These are phyloP conservation scores for Hypoxylon sp. DNA, from an alignment of 2,329 filamentous ascomycete species.

Conservation along the genomic window DNA sequence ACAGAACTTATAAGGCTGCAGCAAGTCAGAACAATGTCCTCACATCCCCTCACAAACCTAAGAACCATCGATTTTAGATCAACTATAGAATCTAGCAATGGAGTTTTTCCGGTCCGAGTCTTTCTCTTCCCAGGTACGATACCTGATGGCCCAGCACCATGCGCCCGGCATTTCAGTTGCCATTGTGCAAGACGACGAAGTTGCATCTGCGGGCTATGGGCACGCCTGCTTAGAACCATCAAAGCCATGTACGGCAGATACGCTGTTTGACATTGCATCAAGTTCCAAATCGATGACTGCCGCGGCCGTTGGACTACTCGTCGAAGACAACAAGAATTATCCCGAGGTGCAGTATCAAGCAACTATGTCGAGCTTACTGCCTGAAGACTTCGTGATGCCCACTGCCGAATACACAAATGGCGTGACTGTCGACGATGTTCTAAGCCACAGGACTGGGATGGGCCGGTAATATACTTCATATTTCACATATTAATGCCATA, in stretches of 20 bases:
- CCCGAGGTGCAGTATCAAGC: constrained; percentile 53
- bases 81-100: constrained; percentile 22
- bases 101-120: constrained; percentile 39
- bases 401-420: constrained; percentile 42
- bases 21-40: neutral
- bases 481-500: neutral
- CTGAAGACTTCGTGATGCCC: constrained; percentile 49
- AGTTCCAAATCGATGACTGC: constrained; percentile 52
- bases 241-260: constrained; percentile 50
- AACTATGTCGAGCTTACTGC: constrained; percentile 47
- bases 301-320: constrained; percentile 50
- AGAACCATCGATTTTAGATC: neutral
- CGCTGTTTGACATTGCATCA: constrained; percentile 52
- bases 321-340: constrained; percentile 51
- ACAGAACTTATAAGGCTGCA: constrained; percentile 4
- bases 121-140: constrained; percentile 37
- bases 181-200: constrained; percentile 41
- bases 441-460: constrained; percentile 49
- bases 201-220: constrained; percentile 46
- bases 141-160: constrained; percentile 46
- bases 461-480: constrained; percentile 29
- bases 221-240: constrained; percentile 49
- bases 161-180: constrained; percentile 49
- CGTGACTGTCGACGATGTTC: constrained; percentile 49
- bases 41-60: neutral